phyloP scores from a whole-genome alignment of 2,329 filamentous ascomycete genomes.

The Alternaria sp. region DNA sequence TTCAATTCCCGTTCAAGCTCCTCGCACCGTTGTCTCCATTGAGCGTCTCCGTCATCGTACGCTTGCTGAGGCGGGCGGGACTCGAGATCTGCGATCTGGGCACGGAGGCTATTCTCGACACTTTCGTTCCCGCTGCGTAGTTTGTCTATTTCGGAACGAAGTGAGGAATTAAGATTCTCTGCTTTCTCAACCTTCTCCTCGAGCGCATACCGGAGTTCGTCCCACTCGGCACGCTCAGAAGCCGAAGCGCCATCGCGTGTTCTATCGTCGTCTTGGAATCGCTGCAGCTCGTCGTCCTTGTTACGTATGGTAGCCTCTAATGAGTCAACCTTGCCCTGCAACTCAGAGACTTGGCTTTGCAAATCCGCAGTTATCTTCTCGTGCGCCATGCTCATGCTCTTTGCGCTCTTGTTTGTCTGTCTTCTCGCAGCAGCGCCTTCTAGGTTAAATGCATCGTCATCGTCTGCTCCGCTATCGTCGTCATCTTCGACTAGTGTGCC shows the following conservation, averaged over 20 bases:
- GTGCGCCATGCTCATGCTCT: slow-evolving; percentile 45
- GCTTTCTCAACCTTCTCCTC: slow-evolving; percentile 79
- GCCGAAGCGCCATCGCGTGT: slow-evolving; percentile 60
- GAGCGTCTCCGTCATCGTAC: slow-evolving; percentile 32
- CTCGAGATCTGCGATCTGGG: slow-evolving; percentile 66
- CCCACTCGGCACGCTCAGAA: slow-evolving; percentile 75
- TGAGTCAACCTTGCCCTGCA: slow-evolving; percentile 75
- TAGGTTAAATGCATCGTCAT: slow-evolving; percentile 68
- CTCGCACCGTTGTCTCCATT: slow-evolving; percentile 51
- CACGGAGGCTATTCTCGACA: slow-evolving; percentile 68
- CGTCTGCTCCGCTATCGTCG: slow-evolving; percentile 61
- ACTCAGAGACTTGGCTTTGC: slow-evolving; percentile 75
- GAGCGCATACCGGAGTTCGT: slow-evolving; percentile 69
- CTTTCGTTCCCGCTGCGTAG: slow-evolving; percentile 73
- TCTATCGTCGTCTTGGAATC: slow-evolving; percentile 67
- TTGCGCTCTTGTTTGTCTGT: slow-evolving; percentile 56
- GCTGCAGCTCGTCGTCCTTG: slow-evolving; percentile 75
- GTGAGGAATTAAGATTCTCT: slow-evolving; percentile 77
- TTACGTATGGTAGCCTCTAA: slow-evolving; percentile 74
- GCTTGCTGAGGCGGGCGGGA: slow-evolving; percentile 33
- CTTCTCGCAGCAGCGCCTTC: slow-evolving; percentile 56
- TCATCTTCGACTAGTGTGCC: slow-evolving; percentile 97
- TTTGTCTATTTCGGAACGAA: slow-evolving; percentile 80
- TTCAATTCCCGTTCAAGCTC: slow-evolving; percentile 67
- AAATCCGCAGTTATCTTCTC: slow-evolving; percentile 72